phyloP scores from a whole-genome alignment of 768 basidiomycete species.

The Boletus huronensis region DNA sequence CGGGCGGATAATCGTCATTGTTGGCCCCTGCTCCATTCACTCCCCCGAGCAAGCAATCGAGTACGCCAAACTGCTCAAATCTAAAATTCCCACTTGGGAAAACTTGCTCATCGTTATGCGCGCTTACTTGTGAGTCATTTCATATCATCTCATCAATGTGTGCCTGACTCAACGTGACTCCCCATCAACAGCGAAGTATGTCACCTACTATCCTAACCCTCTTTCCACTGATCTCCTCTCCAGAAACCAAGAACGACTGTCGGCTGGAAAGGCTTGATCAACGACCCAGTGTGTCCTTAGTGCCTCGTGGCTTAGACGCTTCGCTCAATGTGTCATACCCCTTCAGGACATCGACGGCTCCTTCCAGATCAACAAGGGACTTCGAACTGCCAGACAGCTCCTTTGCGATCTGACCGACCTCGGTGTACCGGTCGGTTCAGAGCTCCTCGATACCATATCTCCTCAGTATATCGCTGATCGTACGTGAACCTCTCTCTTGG shows the following conservation, averaged over 20 bases:
- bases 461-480: constrained; percentile 84
- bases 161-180: constrained; percentile 34
- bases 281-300: constrained; percentile 60
- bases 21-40: constrained; percentile 97
- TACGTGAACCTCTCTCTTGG: constrained; percentile 30
- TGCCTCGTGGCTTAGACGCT: rapidly evolving
- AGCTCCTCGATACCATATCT: constrained; percentile 81
- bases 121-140: constrained; percentile 83
- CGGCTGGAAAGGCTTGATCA: constrained; percentile 95
- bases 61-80: constrained; percentile 72
- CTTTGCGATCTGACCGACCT: constrained; percentile 87
- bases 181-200: constrained; percentile 38
- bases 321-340: not conserved
- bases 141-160: not conserved
- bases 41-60: constrained; percentile 80
- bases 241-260: constrained; percentile 97
- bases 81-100: constrained; percentile 60
- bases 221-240: constrained; percentile 8
- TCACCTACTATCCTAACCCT: not conserved
- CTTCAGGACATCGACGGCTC: constrained; percentile 79
- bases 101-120: constrained; percentile 94
- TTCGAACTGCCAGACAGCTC: constrained; percentile 81
- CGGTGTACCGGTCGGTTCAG: constrained; percentile 91
- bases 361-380: constrained; percentile 95
- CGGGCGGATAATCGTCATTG: constrained; percentile 82